Conservation (phyloP, 2,329 filamentous ascomycete genomes). For the Huntiella bhutanensis region DNA sequence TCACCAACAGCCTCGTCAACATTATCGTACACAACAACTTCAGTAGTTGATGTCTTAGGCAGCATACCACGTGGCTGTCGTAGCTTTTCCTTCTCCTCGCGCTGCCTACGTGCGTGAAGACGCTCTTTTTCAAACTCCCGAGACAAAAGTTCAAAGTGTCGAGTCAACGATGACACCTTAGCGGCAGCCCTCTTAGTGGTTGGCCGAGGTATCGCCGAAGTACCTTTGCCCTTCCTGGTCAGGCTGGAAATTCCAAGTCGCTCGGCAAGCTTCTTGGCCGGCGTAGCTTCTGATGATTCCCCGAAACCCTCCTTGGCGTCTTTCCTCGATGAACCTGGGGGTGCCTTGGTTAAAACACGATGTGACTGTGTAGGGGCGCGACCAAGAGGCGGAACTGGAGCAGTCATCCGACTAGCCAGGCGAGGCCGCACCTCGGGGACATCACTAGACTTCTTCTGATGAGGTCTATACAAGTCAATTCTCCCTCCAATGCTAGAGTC, state of each 20-base stretch:
- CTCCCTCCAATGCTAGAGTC: conserved; percentile 10
- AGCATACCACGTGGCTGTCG: conserved; percentile 56
- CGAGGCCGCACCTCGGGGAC: conserved; percentile 24
- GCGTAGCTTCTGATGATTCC: not conserved
- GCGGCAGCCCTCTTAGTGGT: conserved; percentile 50
- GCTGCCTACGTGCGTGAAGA: conserved; percentile 63
- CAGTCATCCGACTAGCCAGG: not conserved
- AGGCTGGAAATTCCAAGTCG: conserved; percentile 39
- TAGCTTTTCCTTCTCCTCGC: conserved; percentile 51
- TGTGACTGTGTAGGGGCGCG: not conserved
- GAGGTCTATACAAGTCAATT: conserved; percentile 16
- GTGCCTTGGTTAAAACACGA: conserved; percentile 5
- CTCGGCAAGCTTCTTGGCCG: conserved; percentile 51
- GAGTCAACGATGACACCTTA: conserved; percentile 77
- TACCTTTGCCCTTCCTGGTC: conserved; percentile 39
- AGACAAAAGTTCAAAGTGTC: conserved; percentile 91
- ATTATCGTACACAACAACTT: conserved; percentile 88
- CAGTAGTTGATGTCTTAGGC: conserved; percentile 75
- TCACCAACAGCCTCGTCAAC: conserved; percentile 86
- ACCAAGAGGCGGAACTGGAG: not conserved
- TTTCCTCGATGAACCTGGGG: not conserved
- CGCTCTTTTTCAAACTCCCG: conserved; percentile 93
- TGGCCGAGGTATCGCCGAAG: conserved; percentile 79
- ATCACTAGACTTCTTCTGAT: conserved; percentile 19
- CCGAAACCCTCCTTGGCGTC: not conserved